phyloP scores from a whole-genome alignment of 352 stramenopile genomes.

The Phytophthora ramorum region DNA sequence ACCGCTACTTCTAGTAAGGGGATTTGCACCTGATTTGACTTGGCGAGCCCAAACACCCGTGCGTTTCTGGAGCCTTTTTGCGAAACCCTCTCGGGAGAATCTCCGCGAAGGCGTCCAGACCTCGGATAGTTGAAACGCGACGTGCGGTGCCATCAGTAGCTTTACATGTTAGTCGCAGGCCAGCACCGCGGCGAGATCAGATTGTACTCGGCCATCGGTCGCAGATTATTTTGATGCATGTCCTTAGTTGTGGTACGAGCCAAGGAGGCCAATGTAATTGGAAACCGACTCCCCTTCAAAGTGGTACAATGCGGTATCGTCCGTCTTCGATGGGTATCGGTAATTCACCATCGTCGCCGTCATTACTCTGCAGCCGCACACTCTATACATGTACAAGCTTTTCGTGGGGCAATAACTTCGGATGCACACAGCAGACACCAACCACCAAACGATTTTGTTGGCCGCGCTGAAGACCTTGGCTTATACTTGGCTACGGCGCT shows the following conservation, averaged over 20 bases:
- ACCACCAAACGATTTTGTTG: too few relatives aligned
- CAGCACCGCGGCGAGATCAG: not conserved
- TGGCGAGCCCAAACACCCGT: not conserved
- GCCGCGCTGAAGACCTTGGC: too few relatives aligned
- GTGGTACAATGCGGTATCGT: not conserved
- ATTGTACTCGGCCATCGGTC: not conserved
- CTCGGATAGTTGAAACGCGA: not conserved
- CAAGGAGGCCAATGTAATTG: too few relatives aligned
- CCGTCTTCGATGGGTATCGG: not conserved
- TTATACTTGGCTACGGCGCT: too few relatives aligned
- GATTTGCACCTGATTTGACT: not conserved
- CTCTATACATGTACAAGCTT: too few relatives aligned
- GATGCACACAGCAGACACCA: too few relatives aligned
- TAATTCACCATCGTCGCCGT: not conserved
- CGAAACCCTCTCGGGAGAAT: not conserved
- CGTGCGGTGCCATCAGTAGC: not conserved
- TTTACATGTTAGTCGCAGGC: not conserved
- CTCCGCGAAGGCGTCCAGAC: not conserved
- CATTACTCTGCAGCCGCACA: too few relatives aligned
- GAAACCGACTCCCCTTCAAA: not conserved
- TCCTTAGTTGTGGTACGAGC: not conserved
- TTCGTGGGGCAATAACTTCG: too few relatives aligned
- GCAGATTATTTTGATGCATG: not conserved
- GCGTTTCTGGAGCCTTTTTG: not conserved
- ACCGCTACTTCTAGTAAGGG: not conserved